Conservation (phyloP, 2,329 filamentous ascomycete species). For the Pseudohalonectria lignicola region DNA sequence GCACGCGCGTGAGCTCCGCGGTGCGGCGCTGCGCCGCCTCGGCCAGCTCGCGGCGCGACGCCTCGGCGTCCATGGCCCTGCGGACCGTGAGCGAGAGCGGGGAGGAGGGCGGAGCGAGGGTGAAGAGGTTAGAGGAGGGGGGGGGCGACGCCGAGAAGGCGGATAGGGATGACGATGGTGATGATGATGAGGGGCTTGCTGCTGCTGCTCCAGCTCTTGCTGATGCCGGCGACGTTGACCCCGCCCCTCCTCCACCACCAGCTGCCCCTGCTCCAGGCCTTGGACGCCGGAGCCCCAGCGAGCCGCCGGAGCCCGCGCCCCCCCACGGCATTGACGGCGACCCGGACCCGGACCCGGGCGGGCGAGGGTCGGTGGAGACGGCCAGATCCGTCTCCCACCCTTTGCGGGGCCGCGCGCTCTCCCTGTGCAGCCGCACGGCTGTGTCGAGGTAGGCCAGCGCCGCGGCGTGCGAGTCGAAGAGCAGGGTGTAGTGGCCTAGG, state of each 20-base stretch:
- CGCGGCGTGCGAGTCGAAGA: constrained; percentile 50
- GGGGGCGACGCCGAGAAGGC: constrained; percentile 11
- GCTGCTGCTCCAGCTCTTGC: too few species aligned
- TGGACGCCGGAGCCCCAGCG: too few species aligned
- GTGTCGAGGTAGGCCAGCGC: constrained; percentile 51
- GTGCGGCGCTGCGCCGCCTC: constrained; percentile 6
- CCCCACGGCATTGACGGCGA: too few species aligned
- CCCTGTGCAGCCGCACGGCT: constrained; percentile 34
- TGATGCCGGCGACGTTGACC: too few species aligned
- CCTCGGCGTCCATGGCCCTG: background rate
- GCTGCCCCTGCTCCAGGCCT: too few species aligned
- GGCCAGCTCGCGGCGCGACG: constrained; percentile 17
- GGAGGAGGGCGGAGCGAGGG: constrained; percentile 32
- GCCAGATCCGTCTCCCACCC: too few species aligned
- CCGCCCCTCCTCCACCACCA: too few species aligned
- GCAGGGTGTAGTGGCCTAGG: constrained; percentile 54
- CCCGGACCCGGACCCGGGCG: too few species aligned
- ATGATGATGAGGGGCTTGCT: too few species aligned
- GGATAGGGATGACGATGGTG: constrained; percentile 16
- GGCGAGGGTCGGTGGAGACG: too few species aligned
- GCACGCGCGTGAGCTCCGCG: constrained; percentile 14
- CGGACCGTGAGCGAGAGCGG: constrained; percentile 7
- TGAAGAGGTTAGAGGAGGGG: constrained; percentile 34
- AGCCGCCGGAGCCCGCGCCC: too few species aligned
- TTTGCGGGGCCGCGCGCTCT: constrained; percentile 8